Conservation (phyloP, 352 stramenopile species). For the Phytophthora cajani region DNA sequence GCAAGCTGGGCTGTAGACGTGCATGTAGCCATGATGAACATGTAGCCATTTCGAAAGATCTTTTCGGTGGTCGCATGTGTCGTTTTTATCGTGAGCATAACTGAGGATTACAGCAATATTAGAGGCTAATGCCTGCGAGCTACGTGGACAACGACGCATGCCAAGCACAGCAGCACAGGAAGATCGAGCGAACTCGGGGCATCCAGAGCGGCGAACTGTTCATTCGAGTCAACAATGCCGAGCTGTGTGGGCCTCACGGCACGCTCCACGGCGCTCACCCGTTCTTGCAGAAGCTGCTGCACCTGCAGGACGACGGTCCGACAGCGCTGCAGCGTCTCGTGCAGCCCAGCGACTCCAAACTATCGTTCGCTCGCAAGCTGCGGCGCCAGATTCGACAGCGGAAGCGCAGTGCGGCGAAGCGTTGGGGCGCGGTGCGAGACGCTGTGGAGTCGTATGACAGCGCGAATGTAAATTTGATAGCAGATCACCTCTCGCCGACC, state of each 20-base stretch:
- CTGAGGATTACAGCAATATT: no score
- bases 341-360: conserved; percentile 33
- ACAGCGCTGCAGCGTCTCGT: conserved; percentile 19
- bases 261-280: conserved; percentile 33
- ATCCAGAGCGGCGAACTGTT: conserved; percentile 60
- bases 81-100: not conserved
- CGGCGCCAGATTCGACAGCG: conserved; percentile 24
- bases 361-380: conserved; percentile 24
- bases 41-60: conserved; percentile 26
- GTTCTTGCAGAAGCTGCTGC: conserved; percentile 40
- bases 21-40: not conserved
- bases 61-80: conserved; percentile 26
- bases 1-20: conserved; percentile 3
- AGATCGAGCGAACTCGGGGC: conserved; percentile 19
- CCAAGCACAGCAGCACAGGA: conserved; percentile 1
- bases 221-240: conserved; percentile 35
- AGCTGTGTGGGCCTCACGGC: conserved; percentile 29
- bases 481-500: conserved; percentile 6
- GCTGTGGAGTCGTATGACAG: not conserved
- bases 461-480: not conserved
- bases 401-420: not conserved
- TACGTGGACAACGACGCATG: not conserved
- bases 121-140: not conserved
- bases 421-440: conserved; percentile 18
- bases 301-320: conserved; percentile 18